Evolutionary conservation across 2,329 filamentous ascomycete genomes (phyloP), one percentile per base, ranked within the genome.

Genomic region (Teratosphaeria viscida): DNA sequence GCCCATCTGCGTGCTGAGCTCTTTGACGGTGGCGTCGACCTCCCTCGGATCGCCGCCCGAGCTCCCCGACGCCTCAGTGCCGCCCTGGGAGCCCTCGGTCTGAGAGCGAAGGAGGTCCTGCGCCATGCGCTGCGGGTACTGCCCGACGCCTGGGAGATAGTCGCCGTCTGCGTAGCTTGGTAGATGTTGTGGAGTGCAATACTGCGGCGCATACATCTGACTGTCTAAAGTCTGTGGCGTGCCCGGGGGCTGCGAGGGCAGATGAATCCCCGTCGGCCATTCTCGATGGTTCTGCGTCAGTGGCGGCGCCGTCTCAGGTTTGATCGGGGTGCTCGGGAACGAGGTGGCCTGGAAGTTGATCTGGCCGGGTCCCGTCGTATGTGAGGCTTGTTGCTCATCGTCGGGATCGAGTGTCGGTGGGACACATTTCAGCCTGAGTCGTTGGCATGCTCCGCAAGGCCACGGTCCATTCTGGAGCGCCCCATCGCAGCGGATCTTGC

Each of bases 401-500:
- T 91, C 88, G 67, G 88, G 87, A 62, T 84, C 85, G 60, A 91
- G 86, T 59, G 90, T 91, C 3, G 92, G 94, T 54, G 91, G 90
- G 29, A 96, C 87, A 73, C 94, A 97, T 69, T 94, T 89, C 61
- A 96, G 82, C 78, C 96, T 97, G 63, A 97, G 79, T 55, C 92
- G 85, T 63, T 91, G 88, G 73, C 92, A 99, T 39, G 94, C 90
- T 49, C 92, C 94, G 75, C 92, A 97, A 32, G 94, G 94, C 92
- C 94, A 97, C 2, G 70, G 70, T 43, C 90, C 91, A 74, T 97
- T 96, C 49, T 92, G 96, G 14, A 92, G 96, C 23, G 92, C 92
- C 57, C 92, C 91, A 77, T 97, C 94, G 77, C 92, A 99, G 75
- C 96, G 96, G 73, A 99, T 99, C 76, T 99, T 99, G 70, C 92